phyloP scores from a whole-genome alignment of 2,329 filamentous ascomycete genomes.

The Metarhizium anisopliae region DNA sequence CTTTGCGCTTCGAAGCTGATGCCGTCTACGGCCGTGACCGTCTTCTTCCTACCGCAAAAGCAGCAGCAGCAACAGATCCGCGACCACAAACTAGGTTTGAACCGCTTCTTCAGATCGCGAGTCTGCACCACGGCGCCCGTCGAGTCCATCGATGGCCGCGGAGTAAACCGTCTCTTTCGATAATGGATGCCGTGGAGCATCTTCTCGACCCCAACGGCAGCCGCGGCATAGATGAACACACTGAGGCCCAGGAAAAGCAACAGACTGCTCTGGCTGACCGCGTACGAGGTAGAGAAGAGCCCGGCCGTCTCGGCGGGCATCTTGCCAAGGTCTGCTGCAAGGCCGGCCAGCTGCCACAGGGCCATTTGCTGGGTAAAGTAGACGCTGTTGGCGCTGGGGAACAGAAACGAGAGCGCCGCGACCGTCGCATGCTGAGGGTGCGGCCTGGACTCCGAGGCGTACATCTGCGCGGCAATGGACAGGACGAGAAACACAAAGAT shows the following conservation, averaged over 20 bases:
- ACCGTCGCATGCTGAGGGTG: neutral
- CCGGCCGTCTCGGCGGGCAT: conserved; percentile 5
- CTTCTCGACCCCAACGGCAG: conserved; percentile 23
- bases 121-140: conserved; percentile 10
- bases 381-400: conserved; percentile 15
- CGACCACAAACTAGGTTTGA: conserved; percentile 18
- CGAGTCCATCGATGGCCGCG: conserved; percentile 5
- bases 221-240: conserved; percentile 22
- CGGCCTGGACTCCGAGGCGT: conserved; percentile 9
- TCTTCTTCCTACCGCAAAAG: conserved; percentile 22
- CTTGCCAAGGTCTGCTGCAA: conserved; percentile 4
- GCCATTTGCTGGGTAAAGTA: conserved; percentile 16
- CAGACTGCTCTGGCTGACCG: conserved; percentile 18
- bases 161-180: conserved; percentile 14
- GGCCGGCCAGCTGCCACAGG: conserved; percentile 10
- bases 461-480: conserved; percentile 12
- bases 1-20: conserved; percentile 49
- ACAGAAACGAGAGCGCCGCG: conserved; percentile 10
- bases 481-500: conserved; percentile 19
- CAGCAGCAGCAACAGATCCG: conserved; percentile 20
- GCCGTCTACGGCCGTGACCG: conserved; percentile 48
- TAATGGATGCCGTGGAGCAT: conserved; percentile 25
- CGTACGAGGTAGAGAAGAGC: conserved; percentile 11
- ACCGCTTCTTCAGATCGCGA: conserved; percentile 22
- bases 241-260: conserved; percentile 23